These are phyloP conservation scores for Candolleomyces eurysporus DNA, from an alignment of 768 basidiomycete species.

Conservation along the genomic window DNA sequence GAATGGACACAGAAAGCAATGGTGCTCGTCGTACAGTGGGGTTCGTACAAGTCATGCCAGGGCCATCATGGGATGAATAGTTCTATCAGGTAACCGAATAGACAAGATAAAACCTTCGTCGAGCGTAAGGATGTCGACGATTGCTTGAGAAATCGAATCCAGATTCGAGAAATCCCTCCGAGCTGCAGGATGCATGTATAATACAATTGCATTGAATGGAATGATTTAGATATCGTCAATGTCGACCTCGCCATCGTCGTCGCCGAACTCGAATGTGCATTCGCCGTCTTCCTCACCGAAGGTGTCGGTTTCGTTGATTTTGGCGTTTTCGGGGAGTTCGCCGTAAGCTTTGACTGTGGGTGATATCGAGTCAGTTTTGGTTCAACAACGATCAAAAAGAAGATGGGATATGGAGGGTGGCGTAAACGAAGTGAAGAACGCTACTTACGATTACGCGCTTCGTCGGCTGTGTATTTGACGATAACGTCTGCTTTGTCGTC, in stretches of 20 bases:
- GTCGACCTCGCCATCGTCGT: conserved; percentile 77
- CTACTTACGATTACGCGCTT: conserved; percentile 73
- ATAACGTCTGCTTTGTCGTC: conserved; percentile 99
- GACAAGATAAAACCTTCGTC: no score
- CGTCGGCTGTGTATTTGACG: conserved; percentile 97
- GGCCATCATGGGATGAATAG: no score
- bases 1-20: conserved; percentile 15
- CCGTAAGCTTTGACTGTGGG: conserved; percentile 90
- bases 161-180: no score
- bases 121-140: no score
- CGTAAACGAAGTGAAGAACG: neutral
- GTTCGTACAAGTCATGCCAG: no score
- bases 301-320: conserved; percentile 95
- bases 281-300: conserved; percentile 91
- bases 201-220: neutral
- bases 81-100: no score
- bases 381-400: neutral
- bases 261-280: conserved; percentile 87
- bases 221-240: conserved; percentile 76
- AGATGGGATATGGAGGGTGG: neutral
- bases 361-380: neutral
- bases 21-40: conserved; percentile 8
- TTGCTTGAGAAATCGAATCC: no score
- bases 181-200: neutral
- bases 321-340: conserved; percentile 93